Evolutionary conservation across 768 basidiomycete species (phyloP), one percentile per base, ranked within the genome.

Genomic region (Calvatia gigantea): DNA sequence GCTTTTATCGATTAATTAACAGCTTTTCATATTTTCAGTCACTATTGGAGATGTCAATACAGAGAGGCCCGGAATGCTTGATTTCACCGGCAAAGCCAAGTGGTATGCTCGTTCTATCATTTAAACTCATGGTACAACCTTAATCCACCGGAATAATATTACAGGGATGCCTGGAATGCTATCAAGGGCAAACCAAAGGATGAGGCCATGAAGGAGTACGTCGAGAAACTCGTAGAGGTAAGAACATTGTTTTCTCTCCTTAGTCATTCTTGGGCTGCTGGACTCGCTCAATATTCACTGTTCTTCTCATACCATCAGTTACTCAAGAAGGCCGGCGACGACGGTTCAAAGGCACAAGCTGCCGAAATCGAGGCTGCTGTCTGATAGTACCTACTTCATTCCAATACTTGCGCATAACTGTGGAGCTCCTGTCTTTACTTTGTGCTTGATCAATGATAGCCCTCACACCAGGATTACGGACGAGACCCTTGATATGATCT

Each of bases 21-120:
- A 28, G 25, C 23, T 27, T 11, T 19, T 21, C 15, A n/a, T 11
- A 23, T 25, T 19, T 60, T 14, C 55, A 94, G 93, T 82, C 42
- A 92, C 77, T 6, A 65, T 83, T 33, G 94, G 94, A 48, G 86
- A 95, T 69, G 78, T 80, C 61, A 87, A 79, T 67, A 84, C 74
- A 49, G 0, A 69, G 23, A 73, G 80, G 23, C 89, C 90, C 41
- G 91, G 92, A 41, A 56, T 94, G 73, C 67, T 97, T 35, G 91
- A 96, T 68, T 95, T 97, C 65, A 72, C 75, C 19, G 95, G 87
- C 61, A 94, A 90, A 73, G 87, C 85, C 60, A 98, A 98, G 78
- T 96, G 94, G 93, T 93, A 48, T 59, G 72, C 27, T 14, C 27
- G 21, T 39, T 23, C 57, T 23, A 12, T 49, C 32, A 21, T 54